Percentiles rank a stretch among this genome's conserved stretches.
These are phyloP conservation scores for Cercospora sojina DNA, from an alignment of 2,329 filamentous ascomycete species.

Conservation along the genomic window DNA sequence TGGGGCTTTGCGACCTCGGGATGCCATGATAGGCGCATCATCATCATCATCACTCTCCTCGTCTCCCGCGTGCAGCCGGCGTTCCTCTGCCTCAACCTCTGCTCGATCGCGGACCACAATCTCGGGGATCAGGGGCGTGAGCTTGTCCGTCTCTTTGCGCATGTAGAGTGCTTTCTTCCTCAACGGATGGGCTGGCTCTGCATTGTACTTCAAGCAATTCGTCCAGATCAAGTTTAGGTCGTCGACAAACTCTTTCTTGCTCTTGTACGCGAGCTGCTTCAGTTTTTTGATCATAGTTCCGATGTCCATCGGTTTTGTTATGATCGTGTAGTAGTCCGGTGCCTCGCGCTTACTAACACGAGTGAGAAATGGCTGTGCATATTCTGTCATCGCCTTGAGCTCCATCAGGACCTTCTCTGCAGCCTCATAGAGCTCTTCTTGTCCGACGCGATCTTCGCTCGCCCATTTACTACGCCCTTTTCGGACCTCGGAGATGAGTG, in stretches of 20 bases:
- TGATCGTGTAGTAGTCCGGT: constrained; percentile 89
- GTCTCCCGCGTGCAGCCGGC: constrained; percentile 78
- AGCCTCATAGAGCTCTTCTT: constrained; percentile 96
- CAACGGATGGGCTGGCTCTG: constrained; percentile 80
- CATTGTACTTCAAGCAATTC: constrained; percentile 95
- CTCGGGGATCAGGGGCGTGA: constrained; percentile 92
- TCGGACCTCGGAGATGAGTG: constrained; percentile 92
- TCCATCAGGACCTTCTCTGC: constrained; percentile 96
- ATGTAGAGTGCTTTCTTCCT: constrained; percentile 93
- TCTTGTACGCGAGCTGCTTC: constrained; percentile 59
- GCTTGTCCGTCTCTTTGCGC: constrained; percentile 95
- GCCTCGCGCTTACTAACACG: constrained; percentile 96
- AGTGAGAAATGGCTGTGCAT: constrained; percentile 92
- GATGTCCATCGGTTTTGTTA: constrained; percentile 97
- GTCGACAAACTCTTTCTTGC: constrained; percentile 87
- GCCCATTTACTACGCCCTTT: constrained; percentile 99
- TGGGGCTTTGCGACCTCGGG: constrained; percentile 82
- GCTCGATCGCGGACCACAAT: constrained; percentile 86
- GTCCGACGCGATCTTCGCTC: constrained; percentile 93
- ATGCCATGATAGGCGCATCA: constrained; percentile 83
- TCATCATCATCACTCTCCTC: constrained; percentile 82
- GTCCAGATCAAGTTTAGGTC: constrained; percentile 96
- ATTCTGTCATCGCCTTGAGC: constrained; percentile 94
- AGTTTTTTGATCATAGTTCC: constrained; percentile 98
- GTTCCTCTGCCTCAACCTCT: constrained; percentile 73